phyloP scores from a whole-genome alignment of 306 rosid genomes.

The Vigna mungo region DNA sequence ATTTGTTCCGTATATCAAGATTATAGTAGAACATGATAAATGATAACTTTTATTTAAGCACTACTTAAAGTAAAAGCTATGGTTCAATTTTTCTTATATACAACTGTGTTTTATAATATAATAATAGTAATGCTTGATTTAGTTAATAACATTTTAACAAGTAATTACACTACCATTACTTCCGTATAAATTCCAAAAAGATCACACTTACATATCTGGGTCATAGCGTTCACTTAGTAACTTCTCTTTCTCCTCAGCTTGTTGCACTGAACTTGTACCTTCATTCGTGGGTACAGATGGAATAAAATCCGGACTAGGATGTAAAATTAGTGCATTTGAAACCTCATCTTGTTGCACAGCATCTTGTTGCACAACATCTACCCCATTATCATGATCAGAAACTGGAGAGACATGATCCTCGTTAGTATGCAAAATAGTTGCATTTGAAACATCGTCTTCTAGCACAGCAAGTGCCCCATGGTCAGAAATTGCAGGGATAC shows the following conservation, averaged over 20 bases:
- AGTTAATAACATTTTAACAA: no score
- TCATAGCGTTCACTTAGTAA: slow-evolving; percentile 64
- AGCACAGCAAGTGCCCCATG: slow-evolving; percentile 42
- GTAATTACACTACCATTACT: no score
- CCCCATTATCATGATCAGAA: slow-evolving; percentile 48
- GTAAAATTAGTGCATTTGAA: slow-evolving; percentile 52
- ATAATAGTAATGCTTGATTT: no score
- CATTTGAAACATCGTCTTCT: slow-evolving; percentile 56
- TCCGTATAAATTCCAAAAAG: no score
- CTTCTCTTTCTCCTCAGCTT: slow-evolving; percentile 63
- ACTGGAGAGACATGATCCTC: slow-evolving; percentile 58
- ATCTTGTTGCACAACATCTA: background rate
- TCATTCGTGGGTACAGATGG: slow-evolving; percentile 56
- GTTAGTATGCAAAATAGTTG: slow-evolving; percentile 50
- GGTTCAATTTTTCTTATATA: no score
- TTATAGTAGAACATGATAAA: no score
- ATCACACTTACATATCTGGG: slow-evolving; percentile 63
- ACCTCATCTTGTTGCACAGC: slow-evolving; percentile 39
- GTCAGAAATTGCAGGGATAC: slow-evolving; percentile 57
- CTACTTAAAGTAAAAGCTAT: no score
- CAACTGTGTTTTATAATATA: no score
- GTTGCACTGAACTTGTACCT: background rate
- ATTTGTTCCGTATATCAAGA: background rate
- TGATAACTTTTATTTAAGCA: no score
- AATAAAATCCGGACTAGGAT: slow-evolving; percentile 56